Evolutionary conservation across 768 basidiomycete species (phyloP), one percentile per base, ranked within the genome.

Genomic region (Floccularia luteovirens): DNA sequence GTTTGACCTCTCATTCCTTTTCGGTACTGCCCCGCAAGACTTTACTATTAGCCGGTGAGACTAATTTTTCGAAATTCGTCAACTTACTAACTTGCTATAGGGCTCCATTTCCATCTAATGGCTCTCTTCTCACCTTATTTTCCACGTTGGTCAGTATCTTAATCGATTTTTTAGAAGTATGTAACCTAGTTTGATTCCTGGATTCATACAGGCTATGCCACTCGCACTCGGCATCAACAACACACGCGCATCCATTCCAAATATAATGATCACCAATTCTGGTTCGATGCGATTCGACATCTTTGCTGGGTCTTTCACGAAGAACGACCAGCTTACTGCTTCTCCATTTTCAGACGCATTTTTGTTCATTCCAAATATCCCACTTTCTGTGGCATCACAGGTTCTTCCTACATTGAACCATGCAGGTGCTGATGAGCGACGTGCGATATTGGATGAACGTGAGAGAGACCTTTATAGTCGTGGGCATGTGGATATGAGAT

Each of bases 311-410:
- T 51, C 75, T 2, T 90, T 91, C 61, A 82, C 81, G 22, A 77
- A 77, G 56, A 85, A 90, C 54, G 87, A 91, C 56, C 80, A 88
- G 48, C 69, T 90, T 32, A 84, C 84, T 0, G 74, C 75, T 1
- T 78, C 75, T 4, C 85, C 89, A 0, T 91, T 84, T 53, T 56
- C 62, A 0, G 77, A 89, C 51, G 43, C 63, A 6, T 85, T 87
- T 64, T 44, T 72, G 14, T 88, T 68, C 57, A 69, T 89, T 41
- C 59, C 79, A 4, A 60, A 71, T 31, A 63, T 89, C 24, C 56
- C 70, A 0, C 56, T 74, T 12, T 53, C 60, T 20, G 54, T 74
- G 22, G 85, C 80, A 3, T 69, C 60, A 11, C 54, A 69, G 44
- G 72, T 83, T 0, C 58, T 86, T 2, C 64, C 74, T 0, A 49